Conservation (phyloP, 805 yeast species). For the Kodamaea laetipori region DNA sequence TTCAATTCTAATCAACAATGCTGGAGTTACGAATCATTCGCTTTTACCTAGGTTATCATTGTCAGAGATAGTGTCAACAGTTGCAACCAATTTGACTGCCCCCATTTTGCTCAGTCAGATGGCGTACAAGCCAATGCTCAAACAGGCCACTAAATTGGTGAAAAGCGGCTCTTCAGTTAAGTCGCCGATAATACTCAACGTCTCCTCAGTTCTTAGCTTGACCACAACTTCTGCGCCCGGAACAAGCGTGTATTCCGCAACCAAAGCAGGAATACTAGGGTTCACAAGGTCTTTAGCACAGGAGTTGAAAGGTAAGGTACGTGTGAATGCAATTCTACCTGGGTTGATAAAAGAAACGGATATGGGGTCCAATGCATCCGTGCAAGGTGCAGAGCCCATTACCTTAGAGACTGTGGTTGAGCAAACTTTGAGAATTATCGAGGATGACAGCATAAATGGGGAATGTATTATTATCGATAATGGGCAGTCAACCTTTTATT, state of each 20-base stretch:
- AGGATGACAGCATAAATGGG: slow-evolving; percentile 31
- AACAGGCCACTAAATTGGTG: slow-evolving; percentile 20
- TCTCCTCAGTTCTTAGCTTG: slow-evolving; percentile 64
- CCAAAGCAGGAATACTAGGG: slow-evolving; percentile 70
- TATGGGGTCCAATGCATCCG: slow-evolving; percentile 50
- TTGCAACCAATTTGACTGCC: slow-evolving; percentile 58
- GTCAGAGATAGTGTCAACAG: slow-evolving; percentile 44
- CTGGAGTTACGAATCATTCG: slow-evolving; percentile 62
- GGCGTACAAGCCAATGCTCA: slow-evolving; percentile 53
- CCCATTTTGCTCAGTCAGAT: slow-evolving; percentile 62
- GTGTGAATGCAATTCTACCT: slow-evolving; percentile 69
- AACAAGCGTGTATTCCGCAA: slow-evolving; percentile 64
- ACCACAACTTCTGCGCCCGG: slow-evolving; percentile 48
- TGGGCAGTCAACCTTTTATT: not conserved
- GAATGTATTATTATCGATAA: slow-evolving; percentile 6
- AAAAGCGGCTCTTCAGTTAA: slow-evolving; percentile 10
- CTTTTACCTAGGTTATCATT: slow-evolving; percentile 48
- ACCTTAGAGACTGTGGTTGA: slow-evolving; percentile 31
- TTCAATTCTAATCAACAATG: slow-evolving; percentile 61
- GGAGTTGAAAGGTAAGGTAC: slow-evolving; percentile 57
- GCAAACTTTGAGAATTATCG: slow-evolving; percentile 24
- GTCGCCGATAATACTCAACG: slow-evolving; percentile 51
- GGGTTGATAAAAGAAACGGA: slow-evolving; percentile 68
- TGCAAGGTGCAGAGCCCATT: slow-evolving; percentile 24
- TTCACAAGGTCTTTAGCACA: slow-evolving; percentile 59